These are phyloP conservation scores for Geotrichum carabidarum DNA, from an alignment of 1,139 yeast genomes.

Conservation along the genomic window DNA sequence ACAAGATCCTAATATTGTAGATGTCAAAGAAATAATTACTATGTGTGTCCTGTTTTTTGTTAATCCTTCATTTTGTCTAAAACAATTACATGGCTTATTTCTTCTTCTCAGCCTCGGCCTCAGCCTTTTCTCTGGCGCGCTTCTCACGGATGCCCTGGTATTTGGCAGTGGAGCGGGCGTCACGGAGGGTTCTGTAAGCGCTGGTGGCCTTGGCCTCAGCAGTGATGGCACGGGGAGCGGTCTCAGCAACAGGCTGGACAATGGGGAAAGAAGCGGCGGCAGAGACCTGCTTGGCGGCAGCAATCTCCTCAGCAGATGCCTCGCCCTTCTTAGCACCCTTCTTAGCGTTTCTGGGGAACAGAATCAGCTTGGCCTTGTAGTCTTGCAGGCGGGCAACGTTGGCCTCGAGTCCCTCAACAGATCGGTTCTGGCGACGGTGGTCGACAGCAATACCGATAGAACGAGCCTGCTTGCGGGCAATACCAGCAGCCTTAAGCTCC, in stretches of 20 bases:
- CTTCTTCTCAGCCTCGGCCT: conserved; percentile 99
- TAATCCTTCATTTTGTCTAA: conserved; percentile 4
- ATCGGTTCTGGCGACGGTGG: conserved; percentile 99
- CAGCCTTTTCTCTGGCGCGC: conserved; percentile 96
- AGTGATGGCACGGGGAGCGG: conserved; percentile 87
- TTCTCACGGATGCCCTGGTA: conserved; percentile 94
- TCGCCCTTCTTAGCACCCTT: conserved; percentile 48
- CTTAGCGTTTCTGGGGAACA: conserved; percentile 85
- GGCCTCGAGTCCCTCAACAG: conserved; percentile 88
- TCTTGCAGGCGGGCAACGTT: conserved; percentile 96
- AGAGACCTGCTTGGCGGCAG: conserved; percentile 66
- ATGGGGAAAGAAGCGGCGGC: conserved; percentile 88
- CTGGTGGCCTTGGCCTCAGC: conserved; percentile 60
- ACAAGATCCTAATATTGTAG: background rate
- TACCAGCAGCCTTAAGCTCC: conserved; percentile 97
- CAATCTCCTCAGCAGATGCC: conserved; percentile 62
- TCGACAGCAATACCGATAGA: conserved; percentile 98
- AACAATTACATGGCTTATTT: conserved; percentile 48
- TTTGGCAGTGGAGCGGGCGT: conserved; percentile 90
- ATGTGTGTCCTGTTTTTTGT: background rate
- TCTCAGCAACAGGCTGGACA: conserved; percentile 66
- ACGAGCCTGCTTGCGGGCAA: conserved; percentile 93
- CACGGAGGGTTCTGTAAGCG: conserved; percentile 93
- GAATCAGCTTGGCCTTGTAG: conserved; percentile 91
- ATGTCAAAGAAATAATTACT: background rate